Percentiles rank a stretch among this genome's conserved stretches.
phyloP scores from a whole-genome alignment of 2,329 filamentous ascomycete genomes.

The Eutypella sp. region DNA sequence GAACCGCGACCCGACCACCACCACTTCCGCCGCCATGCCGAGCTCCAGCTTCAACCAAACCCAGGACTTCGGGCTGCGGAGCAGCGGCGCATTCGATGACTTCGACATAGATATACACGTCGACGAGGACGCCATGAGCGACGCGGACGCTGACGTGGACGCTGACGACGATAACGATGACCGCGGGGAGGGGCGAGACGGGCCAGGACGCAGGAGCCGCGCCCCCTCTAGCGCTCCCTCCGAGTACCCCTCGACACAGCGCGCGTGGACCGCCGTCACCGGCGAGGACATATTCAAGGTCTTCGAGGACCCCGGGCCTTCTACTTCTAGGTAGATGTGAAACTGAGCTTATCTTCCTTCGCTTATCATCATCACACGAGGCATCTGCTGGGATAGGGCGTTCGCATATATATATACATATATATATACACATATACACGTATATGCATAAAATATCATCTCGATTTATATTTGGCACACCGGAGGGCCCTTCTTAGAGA shows the following conservation, averaged over 20 bases:
- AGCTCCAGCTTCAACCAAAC: background rate
- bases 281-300: constrained; percentile 13
- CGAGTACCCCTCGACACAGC: constrained; percentile 25
- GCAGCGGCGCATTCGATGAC: background rate
- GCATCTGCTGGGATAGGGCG: no score
- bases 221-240: constrained; percentile 26
- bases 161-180: constrained; percentile 1
- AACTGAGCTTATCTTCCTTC: no score
- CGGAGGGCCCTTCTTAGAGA: no score
- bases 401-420: background rate
- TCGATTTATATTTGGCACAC: no score
- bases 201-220: no score
- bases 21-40: no score
- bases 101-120: constrained; percentile 20
- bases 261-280: constrained; percentile 16
- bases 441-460: no score
- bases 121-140: constrained; percentile 23
- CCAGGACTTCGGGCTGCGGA: constrained; percentile 1
- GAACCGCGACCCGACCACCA: constrained; percentile 40
- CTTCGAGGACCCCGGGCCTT: no score
- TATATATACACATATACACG: background rate
- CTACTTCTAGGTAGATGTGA: no score
- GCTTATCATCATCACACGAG: no score
- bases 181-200: no score
- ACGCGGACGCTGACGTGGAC: constrained; percentile 8